Evolutionary conservation across 192 early-diverging fungal genomes (phyloP), one percentile per base, ranked within the genome.

Genomic region (Endogone sp.): DNA sequence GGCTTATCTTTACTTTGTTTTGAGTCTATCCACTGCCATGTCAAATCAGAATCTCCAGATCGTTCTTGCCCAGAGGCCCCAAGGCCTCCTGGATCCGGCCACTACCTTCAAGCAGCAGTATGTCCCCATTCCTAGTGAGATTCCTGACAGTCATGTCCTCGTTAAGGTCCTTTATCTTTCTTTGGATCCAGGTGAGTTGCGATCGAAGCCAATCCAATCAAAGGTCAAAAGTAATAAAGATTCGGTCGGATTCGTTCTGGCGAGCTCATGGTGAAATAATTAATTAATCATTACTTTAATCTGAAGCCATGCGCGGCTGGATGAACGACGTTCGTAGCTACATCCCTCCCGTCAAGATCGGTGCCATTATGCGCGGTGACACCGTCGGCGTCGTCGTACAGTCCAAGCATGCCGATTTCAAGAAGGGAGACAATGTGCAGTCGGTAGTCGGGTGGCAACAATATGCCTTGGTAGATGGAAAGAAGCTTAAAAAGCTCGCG

Each of bases 241-340:
- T 44, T 13, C 13, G 37, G 13, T 13, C 37, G 37, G 4, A 44
- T 8, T 44, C 13, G n/a, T n/a, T n/a, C n/a, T n/a, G n/a, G n/a
- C n/a, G n/a, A n/a, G n/a, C n/a, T n/a, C n/a, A n/a, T n/a, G n/a
- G n/a, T n/a, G n/a, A n/a, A n/a, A n/a, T n/a, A n/a, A n/a, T n/a
- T n/a, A n/a, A n/a, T n/a, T n/a, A 20, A 16, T 65, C 24, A 22
- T 27, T 32, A 61, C 21, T 60, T 64, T 30, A 16, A 24, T 60
- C 22, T 30, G 29, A n/a, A 78, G 74, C 82, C 26, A 78, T 79
- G 77, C 81, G 82, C 16, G 74, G 73, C 44, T 82, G 81, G 80
- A 79, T 83, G 80, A 75, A 71, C 56, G 66, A 81, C 66, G 54
- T 60, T 8, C 76, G 75, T 62, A 81, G 79, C n/a, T 72, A 84